phyloP scores from a whole-genome alignment of 768 basidiomycete species.

The Mycena latifolia region DNA sequence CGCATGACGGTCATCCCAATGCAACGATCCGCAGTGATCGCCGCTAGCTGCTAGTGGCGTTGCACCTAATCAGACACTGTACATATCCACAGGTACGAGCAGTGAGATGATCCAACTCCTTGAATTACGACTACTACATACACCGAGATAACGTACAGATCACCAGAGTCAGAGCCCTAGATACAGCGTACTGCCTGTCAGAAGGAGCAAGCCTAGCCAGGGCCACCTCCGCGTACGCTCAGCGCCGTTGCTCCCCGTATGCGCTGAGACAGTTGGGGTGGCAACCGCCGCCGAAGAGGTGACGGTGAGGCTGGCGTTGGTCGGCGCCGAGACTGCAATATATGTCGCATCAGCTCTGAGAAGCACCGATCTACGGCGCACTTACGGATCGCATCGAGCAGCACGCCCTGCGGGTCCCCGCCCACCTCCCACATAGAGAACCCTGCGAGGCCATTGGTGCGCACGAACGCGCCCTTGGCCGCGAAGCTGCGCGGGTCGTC shows the following conservation, averaged over 20 bases:
- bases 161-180: slow-evolving; percentile 2
- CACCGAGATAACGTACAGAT: slow-evolving; percentile 1
- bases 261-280: neutral
- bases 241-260: neutral
- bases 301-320: slow-evolving; percentile 29
- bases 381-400: slow-evolving; percentile 46
- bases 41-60: too few species aligned
- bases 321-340: slow-evolving; percentile 28
- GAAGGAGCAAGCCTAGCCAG: neutral
- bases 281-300: slow-evolving; percentile 8
- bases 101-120: too few species aligned
- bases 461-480: slow-evolving; percentile 72
- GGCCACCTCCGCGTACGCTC: neutral
- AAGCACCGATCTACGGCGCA: neutral
- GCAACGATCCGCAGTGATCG: too few species aligned
- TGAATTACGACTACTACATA: slow-evolving; percentile 9
- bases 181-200: neutral
- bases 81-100: too few species aligned
- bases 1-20: too few species aligned
- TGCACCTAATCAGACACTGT: too few species aligned
- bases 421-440: slow-evolving; percentile 83
- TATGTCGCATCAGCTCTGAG: slow-evolving; percentile 1
- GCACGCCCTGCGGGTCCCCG: slow-evolving; percentile 66
- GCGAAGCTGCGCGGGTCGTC: slow-evolving; percentile 58
- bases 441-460: slow-evolving; percentile 62